A percentile compares a stretch with the other conserved stretches of the same genome.
These are phyloP conservation scores for Eutypella sp. DNA, from an alignment of 2,329 filamentous ascomycete species.

Conservation along the genomic window DNA sequence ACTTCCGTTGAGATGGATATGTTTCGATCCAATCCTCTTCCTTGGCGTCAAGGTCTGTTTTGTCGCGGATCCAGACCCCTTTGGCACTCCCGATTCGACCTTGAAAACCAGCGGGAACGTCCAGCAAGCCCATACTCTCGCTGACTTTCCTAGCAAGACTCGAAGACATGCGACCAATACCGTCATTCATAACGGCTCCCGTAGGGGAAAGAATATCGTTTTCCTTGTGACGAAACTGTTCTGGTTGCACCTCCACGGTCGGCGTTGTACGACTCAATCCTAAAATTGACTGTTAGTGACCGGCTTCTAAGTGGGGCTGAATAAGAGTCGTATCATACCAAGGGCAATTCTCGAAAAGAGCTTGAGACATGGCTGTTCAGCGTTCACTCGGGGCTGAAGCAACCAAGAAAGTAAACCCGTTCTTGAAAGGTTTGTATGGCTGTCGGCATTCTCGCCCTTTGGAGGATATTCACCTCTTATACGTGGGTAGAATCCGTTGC, in stretches of 20 bases:
- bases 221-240: constrained; percentile 38
- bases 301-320: neutral
- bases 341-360: constrained; percentile 54
- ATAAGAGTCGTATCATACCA: constrained; percentile 34
- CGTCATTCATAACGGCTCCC: constrained; percentile 57
- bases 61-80: constrained; percentile 67
- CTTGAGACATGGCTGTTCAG: constrained; percentile 45
- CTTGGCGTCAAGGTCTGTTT: constrained; percentile 36
- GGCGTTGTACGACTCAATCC: constrained; percentile 48
- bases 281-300: constrained; percentile 20
- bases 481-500: constrained; percentile 33
- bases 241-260: constrained; percentile 38
- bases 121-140: constrained; percentile 41
- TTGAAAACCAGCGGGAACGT: constrained; percentile 62
- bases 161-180: constrained; percentile 61
- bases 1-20: constrained; percentile 64
- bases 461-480: constrained; percentile 22
- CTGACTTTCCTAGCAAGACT: constrained; percentile 51
- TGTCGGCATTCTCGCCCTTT: constrained; percentile 15
- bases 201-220: constrained; percentile 36
- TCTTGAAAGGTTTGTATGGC: constrained; percentile 22
- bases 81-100: constrained; percentile 69
- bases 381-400: constrained; percentile 40
- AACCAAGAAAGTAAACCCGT: constrained; percentile 50
- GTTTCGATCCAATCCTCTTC: constrained; percentile 58